These are phyloP conservation scores for Phytophthora palmivora DNA, from an alignment of 352 stramenopile genomes.

Conservation along the genomic window DNA sequence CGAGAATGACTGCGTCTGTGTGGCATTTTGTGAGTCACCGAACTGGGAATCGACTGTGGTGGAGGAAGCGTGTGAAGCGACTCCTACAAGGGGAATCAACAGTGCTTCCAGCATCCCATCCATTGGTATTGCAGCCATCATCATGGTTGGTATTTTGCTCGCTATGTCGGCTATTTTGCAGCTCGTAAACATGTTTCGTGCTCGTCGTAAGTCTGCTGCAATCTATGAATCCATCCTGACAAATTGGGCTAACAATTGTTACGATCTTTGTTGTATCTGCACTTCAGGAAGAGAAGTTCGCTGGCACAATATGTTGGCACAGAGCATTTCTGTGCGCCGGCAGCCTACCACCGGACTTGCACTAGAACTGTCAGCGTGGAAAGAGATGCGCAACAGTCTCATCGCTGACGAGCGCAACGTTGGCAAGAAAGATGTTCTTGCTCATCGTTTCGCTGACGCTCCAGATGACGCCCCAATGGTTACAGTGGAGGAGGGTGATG, in stretches of 20 bases:
- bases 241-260: constrained; percentile 9
- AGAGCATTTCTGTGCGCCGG: constrained; percentile 29
- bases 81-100: neutral
- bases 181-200: constrained; percentile 34
- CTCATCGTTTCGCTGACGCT: constrained; percentile 20
- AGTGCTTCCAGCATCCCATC: constrained; percentile 29
- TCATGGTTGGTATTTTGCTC: constrained; percentile 39
- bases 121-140: constrained; percentile 37
- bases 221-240: neutral
- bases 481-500: constrained; percentile 48
- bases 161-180: constrained; percentile 38
- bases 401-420: constrained; percentile 60
- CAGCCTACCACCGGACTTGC: constrained; percentile 32
- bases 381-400: constrained; percentile 57
- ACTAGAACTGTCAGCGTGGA: constrained; percentile 63
- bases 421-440: constrained; percentile 29
- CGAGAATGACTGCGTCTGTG: constrained; percentile 53
- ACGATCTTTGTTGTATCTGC: neutral
- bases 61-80: constrained; percentile 48
- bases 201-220: constrained; percentile 32
- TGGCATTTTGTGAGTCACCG: constrained; percentile 62
- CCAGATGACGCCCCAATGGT: constrained; percentile 28
- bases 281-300: constrained; percentile 28
- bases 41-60: constrained; percentile 46
- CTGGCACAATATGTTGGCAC: constrained; percentile 24